A percentile compares a stretch with the other conserved stretches of the same genome.
Conservation (phyloP, 805 yeast species). For the Candida morakotiae region DNA sequence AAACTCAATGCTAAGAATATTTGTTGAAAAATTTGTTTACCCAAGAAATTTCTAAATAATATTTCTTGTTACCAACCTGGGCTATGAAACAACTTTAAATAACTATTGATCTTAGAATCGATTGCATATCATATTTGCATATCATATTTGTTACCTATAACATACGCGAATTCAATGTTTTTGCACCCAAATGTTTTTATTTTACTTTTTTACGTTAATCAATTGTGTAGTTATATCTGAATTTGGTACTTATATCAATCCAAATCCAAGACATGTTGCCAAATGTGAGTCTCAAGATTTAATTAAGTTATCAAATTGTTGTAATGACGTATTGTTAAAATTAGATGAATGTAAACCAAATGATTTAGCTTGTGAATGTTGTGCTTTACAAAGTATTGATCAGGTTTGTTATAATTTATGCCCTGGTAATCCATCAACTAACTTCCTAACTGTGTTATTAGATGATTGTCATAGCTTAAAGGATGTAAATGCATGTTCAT, state of each 20-base stretch:
- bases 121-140: too few species aligned
- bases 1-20: too few species aligned
- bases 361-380: constrained; percentile 54
- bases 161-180: too few species aligned
- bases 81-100: too few species aligned
- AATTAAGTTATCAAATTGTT: constrained; percentile 39
- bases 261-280: constrained; percentile 38
- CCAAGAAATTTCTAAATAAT: too few species aligned
- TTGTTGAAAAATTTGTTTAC: too few species aligned
- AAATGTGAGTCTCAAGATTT: constrained; percentile 44
- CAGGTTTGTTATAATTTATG: constrained; percentile 45
- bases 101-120: too few species aligned
- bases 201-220: neutral
- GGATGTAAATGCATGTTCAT: constrained; percentile 48
- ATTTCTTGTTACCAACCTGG: too few species aligned
- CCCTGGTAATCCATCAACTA: constrained; percentile 45
- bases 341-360: constrained; percentile 50
- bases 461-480: constrained; percentile 44
- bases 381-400: constrained; percentile 49
- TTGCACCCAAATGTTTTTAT: constrained; percentile 4
- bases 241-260: constrained; percentile 38
- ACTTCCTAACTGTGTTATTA: constrained; percentile 41
- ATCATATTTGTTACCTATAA: neutral
- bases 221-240: constrained; percentile 8
- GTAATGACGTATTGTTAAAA: constrained; percentile 42